A percentile compares a stretch with the other conserved stretches of the same genome.
Evolutionary conservation across 306 rosid genomes (phyloP).

Genomic region (Fagus sylvatica): DNA sequence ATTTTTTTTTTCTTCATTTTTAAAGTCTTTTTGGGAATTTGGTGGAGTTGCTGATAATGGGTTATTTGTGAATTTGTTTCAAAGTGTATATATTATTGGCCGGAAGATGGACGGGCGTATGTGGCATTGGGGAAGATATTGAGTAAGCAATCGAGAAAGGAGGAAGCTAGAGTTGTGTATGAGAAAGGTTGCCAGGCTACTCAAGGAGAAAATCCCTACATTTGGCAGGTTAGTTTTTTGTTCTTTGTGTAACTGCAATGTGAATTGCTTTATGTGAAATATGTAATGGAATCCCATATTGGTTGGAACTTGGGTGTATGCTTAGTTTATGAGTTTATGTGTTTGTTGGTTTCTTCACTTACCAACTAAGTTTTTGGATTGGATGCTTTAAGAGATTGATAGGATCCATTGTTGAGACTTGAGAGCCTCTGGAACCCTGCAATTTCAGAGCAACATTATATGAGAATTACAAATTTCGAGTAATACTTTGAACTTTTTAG

Average conservation of each 20-base stretch:
- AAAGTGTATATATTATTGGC: constrained; percentile 77
- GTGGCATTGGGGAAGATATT: constrained; percentile 78
- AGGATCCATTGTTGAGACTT: background rate
- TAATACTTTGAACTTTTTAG: constrained; percentile 4
- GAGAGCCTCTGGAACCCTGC: background rate
- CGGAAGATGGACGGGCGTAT: constrained; percentile 89
- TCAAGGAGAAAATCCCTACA: constrained; percentile 88
- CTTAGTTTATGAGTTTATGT: too few relatives aligned
- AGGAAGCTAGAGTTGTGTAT: constrained; percentile 77
- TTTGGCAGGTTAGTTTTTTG: constrained; percentile 79
- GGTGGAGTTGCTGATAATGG: constrained; percentile 20
- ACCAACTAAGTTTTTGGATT: too few relatives aligned
- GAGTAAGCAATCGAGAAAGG: constrained; percentile 67
- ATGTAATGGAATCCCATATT: too few relatives aligned
- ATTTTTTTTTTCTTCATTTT: background rate
- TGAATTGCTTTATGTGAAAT: background rate
- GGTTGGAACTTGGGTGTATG: too few relatives aligned
- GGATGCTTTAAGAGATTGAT: background rate
- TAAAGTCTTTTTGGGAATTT: constrained; percentile 6
- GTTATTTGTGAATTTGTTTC: constrained; percentile 6
- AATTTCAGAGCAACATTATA: constrained; percentile 15
- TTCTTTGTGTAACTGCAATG: constrained; percentile 6
- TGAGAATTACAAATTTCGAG: constrained; percentile 3
- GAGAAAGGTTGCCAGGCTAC: constrained; percentile 97
- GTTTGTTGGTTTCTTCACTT: too few relatives aligned